A percentile compares a stretch with the other conserved stretches of the same genome.
These are phyloP conservation scores for Hypericum androsaemum DNA, from an alignment of 345 rosid genomes.

Conservation along the genomic window DNA sequence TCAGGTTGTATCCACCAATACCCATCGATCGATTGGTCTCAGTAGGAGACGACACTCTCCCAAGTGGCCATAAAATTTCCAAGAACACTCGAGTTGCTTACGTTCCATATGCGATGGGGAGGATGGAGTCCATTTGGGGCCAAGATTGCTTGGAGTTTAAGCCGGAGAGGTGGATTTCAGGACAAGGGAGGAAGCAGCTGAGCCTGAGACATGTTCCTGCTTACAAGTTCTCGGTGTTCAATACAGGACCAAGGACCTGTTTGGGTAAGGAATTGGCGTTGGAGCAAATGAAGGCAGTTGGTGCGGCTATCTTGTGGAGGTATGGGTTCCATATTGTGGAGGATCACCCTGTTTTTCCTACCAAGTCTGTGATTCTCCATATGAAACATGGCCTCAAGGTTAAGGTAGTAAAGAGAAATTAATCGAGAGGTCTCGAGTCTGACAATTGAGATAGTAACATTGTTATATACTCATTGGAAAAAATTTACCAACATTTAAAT, in stretches of 20 bases:
- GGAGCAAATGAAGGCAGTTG: not conserved
- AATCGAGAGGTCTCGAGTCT: too few species aligned
- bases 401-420: not conserved
- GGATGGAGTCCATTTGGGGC: slow-evolving; percentile 7
- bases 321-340: not conserved
- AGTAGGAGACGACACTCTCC: not conserved
- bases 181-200: not conserved
- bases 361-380: not conserved
- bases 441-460: too few species aligned
- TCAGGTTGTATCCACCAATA: slow-evolving; percentile 1
- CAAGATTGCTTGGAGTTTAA: slow-evolving; percentile 3
- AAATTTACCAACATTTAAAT: too few species aligned
- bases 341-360: not conserved
- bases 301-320: not conserved
- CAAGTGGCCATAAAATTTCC: not conserved
- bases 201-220: not conserved
- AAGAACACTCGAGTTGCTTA: not conserved
- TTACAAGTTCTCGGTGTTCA: not conserved
- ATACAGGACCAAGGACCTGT: not conserved
- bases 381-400: slow-evolving; percentile 1
- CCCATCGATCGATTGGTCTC: not conserved
- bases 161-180: slow-evolving; percentile 6
- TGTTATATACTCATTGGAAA: too few species aligned
- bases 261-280: not conserved
- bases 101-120: slow-evolving; percentile 6